phyloP scores from a whole-genome alignment of 73 alveolate species.

The Paramecium octaurelia region DNA sequence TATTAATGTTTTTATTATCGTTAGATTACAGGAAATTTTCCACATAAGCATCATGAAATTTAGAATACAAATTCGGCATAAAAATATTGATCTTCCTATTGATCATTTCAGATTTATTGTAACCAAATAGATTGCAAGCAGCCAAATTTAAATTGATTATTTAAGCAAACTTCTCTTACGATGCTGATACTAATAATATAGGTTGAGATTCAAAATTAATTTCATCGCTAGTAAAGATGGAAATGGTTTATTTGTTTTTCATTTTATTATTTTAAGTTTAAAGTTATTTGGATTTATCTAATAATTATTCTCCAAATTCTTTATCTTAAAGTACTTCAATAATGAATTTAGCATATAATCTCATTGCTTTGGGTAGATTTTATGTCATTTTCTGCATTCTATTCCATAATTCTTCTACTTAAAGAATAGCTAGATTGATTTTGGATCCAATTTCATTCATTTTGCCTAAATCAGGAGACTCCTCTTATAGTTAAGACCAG shows the following conservation, averaged over 20 bases:
- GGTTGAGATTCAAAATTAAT: conserved; percentile 56
- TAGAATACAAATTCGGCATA: conserved; percentile 60
- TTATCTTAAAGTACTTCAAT: conserved; percentile 57
- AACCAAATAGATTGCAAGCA: conserved; percentile 49
- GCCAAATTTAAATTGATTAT: conserved; percentile 48
- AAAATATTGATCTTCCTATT: conserved; percentile 54
- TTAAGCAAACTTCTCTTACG: conserved; percentile 55
- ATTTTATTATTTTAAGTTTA: conserved; percentile 42
- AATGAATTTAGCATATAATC: conserved; percentile 58
- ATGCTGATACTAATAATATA: conserved; percentile 22
- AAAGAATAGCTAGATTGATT: conserved; percentile 37
- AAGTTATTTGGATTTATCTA: conserved; percentile 41
- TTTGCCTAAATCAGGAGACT: conserved; percentile 59
- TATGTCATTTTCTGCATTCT: conserved; percentile 35
- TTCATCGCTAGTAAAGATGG: conserved; percentile 9
- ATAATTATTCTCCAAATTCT: conserved; percentile 49
- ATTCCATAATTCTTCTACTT: conserved; percentile 64
- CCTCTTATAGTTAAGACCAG: conserved; percentile 61
- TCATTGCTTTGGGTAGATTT: conserved; percentile 61
- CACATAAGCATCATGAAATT: conserved; percentile 41
- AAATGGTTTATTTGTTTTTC: conserved; percentile 13
- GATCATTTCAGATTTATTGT: conserved; percentile 56
- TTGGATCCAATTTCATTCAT: conserved; percentile 58
- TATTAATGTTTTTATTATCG: conserved; percentile 9
- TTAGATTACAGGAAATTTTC: conserved; percentile 53